phyloP scores from a whole-genome alignment of 2,329 filamentous ascomycete genomes.

The Pyrenophora graminea region DNA sequence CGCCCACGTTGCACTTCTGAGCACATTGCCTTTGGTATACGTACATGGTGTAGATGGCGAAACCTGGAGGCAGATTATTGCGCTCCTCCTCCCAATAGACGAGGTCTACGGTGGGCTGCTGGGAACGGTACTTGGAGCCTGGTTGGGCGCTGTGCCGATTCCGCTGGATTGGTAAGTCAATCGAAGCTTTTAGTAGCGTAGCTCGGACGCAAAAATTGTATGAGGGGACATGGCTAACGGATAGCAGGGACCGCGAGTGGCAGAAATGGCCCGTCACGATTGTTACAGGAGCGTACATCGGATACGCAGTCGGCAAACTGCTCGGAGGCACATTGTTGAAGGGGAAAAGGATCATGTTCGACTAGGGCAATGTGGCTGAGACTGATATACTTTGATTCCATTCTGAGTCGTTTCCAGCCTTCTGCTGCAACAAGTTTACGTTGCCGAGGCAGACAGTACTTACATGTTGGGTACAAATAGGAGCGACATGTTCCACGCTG shows the following conservation, averaged over 20 bases:
- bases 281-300: slow-evolving; percentile 77
- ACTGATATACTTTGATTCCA: not conserved
- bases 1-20: slow-evolving; percentile 78
- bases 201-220: not conserved
- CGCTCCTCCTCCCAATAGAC: slow-evolving; percentile 74
- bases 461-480: too few species aligned
- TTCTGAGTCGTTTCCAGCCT: not conserved
- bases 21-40: slow-evolving; percentile 80
- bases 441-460: too few species aligned
- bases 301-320: slow-evolving; percentile 72
- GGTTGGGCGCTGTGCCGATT: slow-evolving; percentile 93
- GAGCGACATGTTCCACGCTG: too few species aligned
- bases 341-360: slow-evolving; percentile 52
- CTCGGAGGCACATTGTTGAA: slow-evolving; percentile 57
- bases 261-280: slow-evolving; percentile 97
- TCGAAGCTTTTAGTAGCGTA: too few species aligned
- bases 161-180: slow-evolving; percentile 79
- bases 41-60: slow-evolving; percentile 75
- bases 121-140: slow-evolving; percentile 80
- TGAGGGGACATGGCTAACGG: not conserved
- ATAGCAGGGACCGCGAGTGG: slow-evolving; percentile 83
- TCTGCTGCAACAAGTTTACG: not conserved
- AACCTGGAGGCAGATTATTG: slow-evolving; percentile 72
- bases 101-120: slow-evolving; percentile 80
- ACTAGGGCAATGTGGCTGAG: slow-evolving; percentile 26